Evolutionary conservation across 257 asterid species (phyloP), one percentile per base, ranked within the genome.

Genomic region (Agastache rugosa): DNA sequence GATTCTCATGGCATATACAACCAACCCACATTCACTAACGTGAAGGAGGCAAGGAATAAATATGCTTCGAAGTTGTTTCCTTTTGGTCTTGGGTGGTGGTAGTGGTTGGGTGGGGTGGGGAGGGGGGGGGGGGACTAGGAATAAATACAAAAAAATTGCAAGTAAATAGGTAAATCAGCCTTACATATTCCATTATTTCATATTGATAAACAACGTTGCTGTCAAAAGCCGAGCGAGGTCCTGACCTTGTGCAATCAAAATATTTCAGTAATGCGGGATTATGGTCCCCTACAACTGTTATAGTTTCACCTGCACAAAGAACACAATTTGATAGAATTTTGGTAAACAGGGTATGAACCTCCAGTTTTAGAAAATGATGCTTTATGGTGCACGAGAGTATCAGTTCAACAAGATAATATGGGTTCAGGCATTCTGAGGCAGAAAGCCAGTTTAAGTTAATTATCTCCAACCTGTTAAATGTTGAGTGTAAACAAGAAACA

Each of bases 211-310:
- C 98, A 80, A 94, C 98, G 78, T 94, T 89, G 85, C 84, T 75
- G 82, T 94, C 99, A 71, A 94, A 94, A 64, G 99, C 99, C 16
- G 99, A 94, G 74, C 99, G 99, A 75, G 99, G 99, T 75, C 99
- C 99, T 74, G 99, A 90, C 75, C 99, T 87, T 14, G 99, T 92
- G 91, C 97, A 92, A 64, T 94, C 99, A 77, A 92, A 94, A 74
- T 84, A 94, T 76, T 84, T 94, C 86, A 94, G 74, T 44, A 94
- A 81, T 56, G 89, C 88, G 69, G 97, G 90, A 81, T 94, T 65
- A 69, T 94, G 99, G 82, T 94, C 99, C 78, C 99, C 99, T 23
- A 94, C 99, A 73, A 94, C 88, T 34, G 99, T 94, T 68, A 94
- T 83, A 6, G 99, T 94, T 81, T 94, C 98, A 67, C 99, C 99